Evolutionary conservation across 2,329 filamentous ascomycete genomes (phyloP).

Genomic region (Xylaria polymorpha): DNA sequence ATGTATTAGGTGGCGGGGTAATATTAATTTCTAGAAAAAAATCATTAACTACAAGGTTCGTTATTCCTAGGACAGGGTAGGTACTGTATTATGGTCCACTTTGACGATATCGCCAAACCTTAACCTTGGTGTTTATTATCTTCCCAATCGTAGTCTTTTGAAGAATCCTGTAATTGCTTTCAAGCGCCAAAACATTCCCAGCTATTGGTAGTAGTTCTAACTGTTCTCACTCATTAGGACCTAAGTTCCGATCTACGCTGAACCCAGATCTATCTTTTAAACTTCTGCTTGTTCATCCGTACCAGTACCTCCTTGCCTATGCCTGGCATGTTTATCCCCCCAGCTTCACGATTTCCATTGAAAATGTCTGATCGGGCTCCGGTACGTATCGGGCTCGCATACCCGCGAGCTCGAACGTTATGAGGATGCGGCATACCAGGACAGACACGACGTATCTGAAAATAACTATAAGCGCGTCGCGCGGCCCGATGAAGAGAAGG

Average conservation of each 20-base stretch:
- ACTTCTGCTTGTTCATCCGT: background rate
- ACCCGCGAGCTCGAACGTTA: constrained; percentile 47
- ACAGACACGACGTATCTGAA: constrained; percentile 44
- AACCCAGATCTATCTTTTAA: background rate
- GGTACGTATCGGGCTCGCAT: constrained; percentile 31
- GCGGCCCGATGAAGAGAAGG: constrained; percentile 43
- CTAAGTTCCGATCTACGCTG: background rate
- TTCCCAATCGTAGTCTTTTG: background rate
- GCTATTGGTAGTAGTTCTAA: background rate
- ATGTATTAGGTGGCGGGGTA: background rate
- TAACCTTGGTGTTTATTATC: background rate
- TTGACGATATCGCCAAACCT: background rate
- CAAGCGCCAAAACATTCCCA: background rate
- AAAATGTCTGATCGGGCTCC: background rate
- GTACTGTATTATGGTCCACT: too few species aligned
- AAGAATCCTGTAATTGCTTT: background rate
- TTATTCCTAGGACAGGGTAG: too few species aligned
- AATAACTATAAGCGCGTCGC: constrained; percentile 44
- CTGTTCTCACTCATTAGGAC: background rate
- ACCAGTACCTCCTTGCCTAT: background rate
- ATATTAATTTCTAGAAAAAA: too few species aligned
- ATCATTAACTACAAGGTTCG: too few species aligned
- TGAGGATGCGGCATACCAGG: constrained; percentile 42
- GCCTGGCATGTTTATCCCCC: background rate
- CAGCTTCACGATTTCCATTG: background rate